phyloP scores from a whole-genome alignment of 2,329 filamentous ascomycete species.

The Calonectria hawksworthii region DNA sequence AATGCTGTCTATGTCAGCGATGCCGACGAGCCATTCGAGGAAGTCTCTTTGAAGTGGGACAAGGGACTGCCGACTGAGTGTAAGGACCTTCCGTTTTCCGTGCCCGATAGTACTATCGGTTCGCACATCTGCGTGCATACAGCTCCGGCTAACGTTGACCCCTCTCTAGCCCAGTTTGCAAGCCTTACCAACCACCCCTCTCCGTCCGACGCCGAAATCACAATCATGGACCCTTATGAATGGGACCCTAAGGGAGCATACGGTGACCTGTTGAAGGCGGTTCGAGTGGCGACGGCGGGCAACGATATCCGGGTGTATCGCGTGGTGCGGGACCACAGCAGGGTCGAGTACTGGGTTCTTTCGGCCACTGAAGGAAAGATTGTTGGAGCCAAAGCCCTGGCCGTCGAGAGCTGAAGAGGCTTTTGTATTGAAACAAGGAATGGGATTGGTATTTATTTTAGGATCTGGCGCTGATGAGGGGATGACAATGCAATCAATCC shows the following conservation, averaged over 20 bases:
- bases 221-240: constrained; percentile 75
- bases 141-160: constrained; percentile 12
- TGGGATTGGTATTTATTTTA: neutral
- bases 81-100: constrained; percentile 52
- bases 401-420: constrained; percentile 71
- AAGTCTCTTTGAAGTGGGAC: constrained; percentile 76
- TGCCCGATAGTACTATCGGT: neutral
- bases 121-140: neutral
- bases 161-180: constrained; percentile 74
- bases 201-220: constrained; percentile 68
- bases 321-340: constrained; percentile 72
- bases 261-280: constrained; percentile 75
- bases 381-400: constrained; percentile 83
- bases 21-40: constrained; percentile 87
- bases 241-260: constrained; percentile 85
- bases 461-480: neutral
- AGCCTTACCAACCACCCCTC: constrained; percentile 72
- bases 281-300: constrained; percentile 73
- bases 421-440: neutral
- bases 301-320: constrained; percentile 82
- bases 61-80: constrained; percentile 72
- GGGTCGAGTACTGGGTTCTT: constrained; percentile 86
- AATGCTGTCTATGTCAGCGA: constrained; percentile 82
- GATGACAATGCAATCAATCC: neutral
- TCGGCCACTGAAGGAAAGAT: constrained; percentile 73